Conservation (phyloP, 306 rosid species). For the Acacia acuminata region DNA sequence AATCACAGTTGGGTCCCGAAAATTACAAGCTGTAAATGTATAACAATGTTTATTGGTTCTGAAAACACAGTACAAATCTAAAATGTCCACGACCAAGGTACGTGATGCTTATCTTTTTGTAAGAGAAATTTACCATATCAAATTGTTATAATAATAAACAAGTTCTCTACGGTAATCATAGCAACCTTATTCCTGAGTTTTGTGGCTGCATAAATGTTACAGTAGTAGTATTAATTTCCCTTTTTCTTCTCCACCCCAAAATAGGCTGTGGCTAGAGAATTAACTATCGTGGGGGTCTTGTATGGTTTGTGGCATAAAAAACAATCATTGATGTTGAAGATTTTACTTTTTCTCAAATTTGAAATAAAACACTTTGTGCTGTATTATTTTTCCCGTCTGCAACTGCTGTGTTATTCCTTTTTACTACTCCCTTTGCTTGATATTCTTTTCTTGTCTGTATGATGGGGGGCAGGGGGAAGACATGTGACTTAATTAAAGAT, state of each 20-base stretch:
- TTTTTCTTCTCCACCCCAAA: too few relatives aligned
- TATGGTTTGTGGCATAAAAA: background rate
- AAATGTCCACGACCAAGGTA: background rate
- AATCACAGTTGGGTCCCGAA: too few relatives aligned
- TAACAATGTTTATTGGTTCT: background rate
- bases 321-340: background rate
- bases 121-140: background rate
- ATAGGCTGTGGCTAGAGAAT: too few relatives aligned
- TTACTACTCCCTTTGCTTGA: background rate
- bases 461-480: background rate
- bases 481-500: background rate
- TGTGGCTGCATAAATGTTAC: background rate
- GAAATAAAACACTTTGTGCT: background rate
- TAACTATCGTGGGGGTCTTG: background rate
- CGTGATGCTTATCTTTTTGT: background rate
- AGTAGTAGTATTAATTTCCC: too few relatives aligned
- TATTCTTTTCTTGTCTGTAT: background rate
- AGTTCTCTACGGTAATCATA: background rate
- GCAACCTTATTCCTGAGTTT: background rate
- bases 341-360: background rate
- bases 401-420: background rate
- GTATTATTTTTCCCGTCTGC: background rate
- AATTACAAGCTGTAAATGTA: background rate
- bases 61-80: constrained; percentile 3
- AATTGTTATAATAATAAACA: background rate